Evolutionary conservation across 1,284 basidiomycete species (phyloP).

Genomic region (Puccinia hordei): DNA sequence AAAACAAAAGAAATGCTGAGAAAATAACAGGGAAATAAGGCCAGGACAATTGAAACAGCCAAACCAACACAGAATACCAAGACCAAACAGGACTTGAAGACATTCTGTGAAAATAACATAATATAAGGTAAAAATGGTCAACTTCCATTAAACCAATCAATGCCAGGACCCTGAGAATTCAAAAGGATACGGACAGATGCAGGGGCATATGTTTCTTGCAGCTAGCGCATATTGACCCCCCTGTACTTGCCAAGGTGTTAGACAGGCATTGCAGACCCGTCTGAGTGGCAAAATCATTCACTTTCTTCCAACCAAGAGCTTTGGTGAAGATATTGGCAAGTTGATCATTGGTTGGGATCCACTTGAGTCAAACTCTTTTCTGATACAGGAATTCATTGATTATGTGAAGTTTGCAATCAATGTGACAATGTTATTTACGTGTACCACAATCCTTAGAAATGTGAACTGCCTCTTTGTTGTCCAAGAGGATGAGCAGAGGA

Average conservation of each 20-base stretch:
- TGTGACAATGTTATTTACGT: too few species aligned
- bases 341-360: too few species aligned
- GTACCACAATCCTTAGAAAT: too few species aligned
- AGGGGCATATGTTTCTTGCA: background rate
- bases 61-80: too few species aligned
- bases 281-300: background rate
- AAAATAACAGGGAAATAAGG: background rate
- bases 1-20: background rate
- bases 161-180: background rate
- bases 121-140: background rate
- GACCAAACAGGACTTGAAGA: too few species aligned
- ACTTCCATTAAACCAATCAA: background rate
- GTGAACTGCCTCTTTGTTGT: too few species aligned
- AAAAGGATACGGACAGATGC: background rate
- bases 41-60: too few species aligned
- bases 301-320: background rate
- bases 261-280: background rate
- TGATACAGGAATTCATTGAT: too few species aligned
- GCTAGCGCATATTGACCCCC: background rate
- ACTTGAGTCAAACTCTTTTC: too few species aligned
- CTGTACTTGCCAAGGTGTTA: background rate
- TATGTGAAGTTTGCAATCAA: too few species aligned
- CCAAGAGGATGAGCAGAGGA: too few species aligned
- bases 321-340: background rate
- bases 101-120: background rate